phyloP scores from a whole-genome alignment of 2,329 filamentous ascomycete species.

The Colletotrichum liaoningense region DNA sequence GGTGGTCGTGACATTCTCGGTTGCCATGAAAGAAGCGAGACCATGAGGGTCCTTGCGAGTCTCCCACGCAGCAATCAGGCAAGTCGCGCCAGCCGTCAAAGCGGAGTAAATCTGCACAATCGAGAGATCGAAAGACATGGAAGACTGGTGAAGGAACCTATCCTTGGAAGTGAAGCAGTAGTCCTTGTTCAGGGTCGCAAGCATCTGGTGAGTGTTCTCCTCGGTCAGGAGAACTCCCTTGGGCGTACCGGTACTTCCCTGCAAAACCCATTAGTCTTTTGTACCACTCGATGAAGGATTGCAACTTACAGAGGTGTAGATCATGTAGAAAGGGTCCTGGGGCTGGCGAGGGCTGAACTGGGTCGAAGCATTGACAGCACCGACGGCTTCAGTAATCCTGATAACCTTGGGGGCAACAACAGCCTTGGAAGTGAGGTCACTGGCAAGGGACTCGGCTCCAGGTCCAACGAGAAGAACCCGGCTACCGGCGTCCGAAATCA shows the following conservation, averaged over 20 bases:
- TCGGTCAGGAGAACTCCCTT: slow-evolving; percentile 41
- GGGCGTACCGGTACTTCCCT: slow-evolving; percentile 34
- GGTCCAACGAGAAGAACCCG: not conserved
- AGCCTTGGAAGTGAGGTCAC: not conserved
- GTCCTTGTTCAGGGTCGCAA: slow-evolving; percentile 39
- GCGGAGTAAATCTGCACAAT: not conserved
- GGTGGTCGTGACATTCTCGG: slow-evolving; percentile 20
- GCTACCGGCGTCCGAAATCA: slow-evolving; percentile 39
- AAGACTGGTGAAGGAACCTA: slow-evolving; percentile 39
- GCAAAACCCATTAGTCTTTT: not conserved
- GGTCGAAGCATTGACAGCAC: not conserved
- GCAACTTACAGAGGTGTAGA: not conserved
- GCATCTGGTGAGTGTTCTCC: slow-evolving; percentile 41
- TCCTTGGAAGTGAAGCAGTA: slow-evolving; percentile 37
- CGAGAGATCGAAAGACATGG: not conserved
- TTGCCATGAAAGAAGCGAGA: slow-evolving; percentile 41
- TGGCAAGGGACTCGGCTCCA: not conserved
- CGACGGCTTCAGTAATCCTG: not conserved
- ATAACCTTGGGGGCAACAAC: not conserved
- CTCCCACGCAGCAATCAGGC: slow-evolving; percentile 39
- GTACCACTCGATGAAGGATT: not conserved
- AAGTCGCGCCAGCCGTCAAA: slow-evolving; percentile 34
- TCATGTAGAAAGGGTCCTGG: not conserved
- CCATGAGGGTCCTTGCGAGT: slow-evolving; percentile 40
- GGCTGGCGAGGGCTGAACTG: not conserved